Base-by-base conservation (phyloP, 208 protist species). In the Trypanosoma caninum region DNA sequence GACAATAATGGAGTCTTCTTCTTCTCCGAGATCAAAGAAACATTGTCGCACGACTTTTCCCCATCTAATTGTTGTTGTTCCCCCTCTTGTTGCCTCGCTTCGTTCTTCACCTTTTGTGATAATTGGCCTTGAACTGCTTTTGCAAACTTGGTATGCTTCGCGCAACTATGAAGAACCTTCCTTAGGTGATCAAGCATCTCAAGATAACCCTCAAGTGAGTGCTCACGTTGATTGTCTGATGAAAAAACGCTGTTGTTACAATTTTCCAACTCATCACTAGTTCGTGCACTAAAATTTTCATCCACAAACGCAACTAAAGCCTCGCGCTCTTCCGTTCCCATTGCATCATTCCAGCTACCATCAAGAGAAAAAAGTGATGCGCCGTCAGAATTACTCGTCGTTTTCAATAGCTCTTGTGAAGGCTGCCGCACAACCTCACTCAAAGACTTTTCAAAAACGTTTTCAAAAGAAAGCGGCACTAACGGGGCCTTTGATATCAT, bases 171-270 rank as follows among this genome's bases (percentile, higher is more conserved):
- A 10, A 94, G 72, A 31, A 94, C 52, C 25, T 78, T 76, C 57
- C 79, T 89, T 7, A 94, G 64, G 72, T 91, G 83, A 64, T 89
- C 82, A 51, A 94, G 69, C 87, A 94, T 94, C 65, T 80, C 83
- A 10, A 78, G 28, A 56, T 94, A 94, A 22, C 73, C 80, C 20
- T 88, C 78, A 56, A 83, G 72, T 13, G 80, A 81, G 48, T 45
- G 68, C 37, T 63, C 65, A 10, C 23, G 5, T 28, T 11, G 35
- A 40, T 23, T 2, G 16, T 63, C 47, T 14, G 27, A 18, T 18
- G 65, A 56, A 35, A 20, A 27, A 20, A 38, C 16, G 27, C 56
- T 63, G 6, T 9, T 2, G 2, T 38, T 18, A n/a, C 35, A 50
- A 4, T 30, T 6, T 22, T 63, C 59, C 23, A 0, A 2, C 2